Evolutionary conservation across 805 yeast species (phyloP).

Genomic region (Yamadazyma takamatsuzukensis): DNA sequence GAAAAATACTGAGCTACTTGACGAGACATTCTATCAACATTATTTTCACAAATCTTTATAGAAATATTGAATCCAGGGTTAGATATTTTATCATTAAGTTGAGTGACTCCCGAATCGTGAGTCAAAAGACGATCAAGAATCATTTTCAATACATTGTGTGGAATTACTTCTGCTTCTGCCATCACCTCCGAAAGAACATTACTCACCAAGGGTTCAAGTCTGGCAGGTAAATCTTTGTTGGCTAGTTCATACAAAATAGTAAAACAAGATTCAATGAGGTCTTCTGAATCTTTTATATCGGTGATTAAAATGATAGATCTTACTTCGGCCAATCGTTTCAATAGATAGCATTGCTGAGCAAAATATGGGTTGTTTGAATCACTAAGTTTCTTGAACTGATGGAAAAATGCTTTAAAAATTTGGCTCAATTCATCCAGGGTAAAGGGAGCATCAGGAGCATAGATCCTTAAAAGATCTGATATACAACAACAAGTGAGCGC

Average conservation of each 20-base stretch:
- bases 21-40: slow-evolving; percentile 71
- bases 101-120: slow-evolving; percentile 4
- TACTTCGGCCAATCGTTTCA: slow-evolving; percentile 70
- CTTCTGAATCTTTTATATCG: slow-evolving; percentile 63
- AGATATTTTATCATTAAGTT: slow-evolving; percentile 22
- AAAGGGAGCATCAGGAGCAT: slow-evolving; percentile 90
- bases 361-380: slow-evolving; percentile 59
- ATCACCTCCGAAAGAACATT: slow-evolving; percentile 75
- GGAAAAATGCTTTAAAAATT: slow-evolving; percentile 63
- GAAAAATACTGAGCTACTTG: slow-evolving; percentile 76
- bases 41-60: slow-evolving; percentile 61
- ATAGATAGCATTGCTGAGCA: slow-evolving; percentile 58
- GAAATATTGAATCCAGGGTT: slow-evolving; percentile 67
- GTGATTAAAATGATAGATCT: slow-evolving; percentile 70
- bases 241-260: slow-evolving; percentile 56
- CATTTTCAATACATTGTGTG: slow-evolving; percentile 55
- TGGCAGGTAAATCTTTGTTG: slow-evolving; percentile 43
- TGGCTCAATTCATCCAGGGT: slow-evolving; percentile 58
- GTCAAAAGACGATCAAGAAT: slow-evolving; percentile 61
- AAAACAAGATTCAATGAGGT: slow-evolving; percentile 54
- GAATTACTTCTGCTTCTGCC: slow-evolving; percentile 64
- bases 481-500: slow-evolving; percentile 70
- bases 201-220: slow-evolving; percentile 57
- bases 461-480: slow-evolving; percentile 69
- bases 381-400: slow-evolving; percentile 54